Evolutionary conservation across 2,329 filamentous ascomycete species (phyloP).

Genomic region (Blastomyces gilchristii): DNA sequence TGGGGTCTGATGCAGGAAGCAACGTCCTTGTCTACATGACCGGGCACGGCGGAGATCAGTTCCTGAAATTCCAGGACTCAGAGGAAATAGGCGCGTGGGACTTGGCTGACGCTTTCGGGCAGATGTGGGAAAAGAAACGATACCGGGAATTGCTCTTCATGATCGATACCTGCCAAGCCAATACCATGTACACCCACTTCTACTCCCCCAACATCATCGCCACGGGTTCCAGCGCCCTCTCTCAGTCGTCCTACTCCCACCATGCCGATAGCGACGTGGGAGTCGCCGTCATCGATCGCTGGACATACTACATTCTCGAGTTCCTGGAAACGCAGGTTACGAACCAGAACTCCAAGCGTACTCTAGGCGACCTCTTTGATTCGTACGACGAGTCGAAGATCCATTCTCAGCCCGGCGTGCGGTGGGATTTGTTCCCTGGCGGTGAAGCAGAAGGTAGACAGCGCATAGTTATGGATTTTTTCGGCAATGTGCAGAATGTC

Average conservation of each 20-base stretch:
- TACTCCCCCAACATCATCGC: slow-evolving; percentile 98
- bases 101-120: slow-evolving; percentile 90
- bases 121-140: slow-evolving; percentile 99
- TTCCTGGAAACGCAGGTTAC: slow-evolving; percentile 87
- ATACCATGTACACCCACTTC: slow-evolving; percentile 97
- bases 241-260: slow-evolving; percentile 94
- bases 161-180: slow-evolving; percentile 99
- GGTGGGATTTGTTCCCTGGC: slow-evolving; percentile 89
- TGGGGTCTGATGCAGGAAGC: slow-evolving; percentile 88
- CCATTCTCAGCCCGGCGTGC: slow-evolving; percentile 79
- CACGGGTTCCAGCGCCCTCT: slow-evolving; percentile 89
- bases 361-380: slow-evolving; percentile 87
- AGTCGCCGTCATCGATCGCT: slow-evolving; percentile 94
- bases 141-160: slow-evolving; percentile 98
- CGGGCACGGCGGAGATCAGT: slow-evolving; percentile 93
- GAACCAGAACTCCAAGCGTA: slow-evolving; percentile 77
- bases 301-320: slow-evolving; percentile 97
- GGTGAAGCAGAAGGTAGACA: slow-evolving; percentile 67
- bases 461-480: slow-evolving; percentile 88
- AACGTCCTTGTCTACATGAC: slow-evolving; percentile 99
- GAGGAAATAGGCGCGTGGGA: slow-evolving; percentile 97
- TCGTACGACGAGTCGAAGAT: slow-evolving; percentile 93
- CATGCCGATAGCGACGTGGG: slow-evolving; percentile 97
- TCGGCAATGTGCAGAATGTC: slow-evolving; percentile 95
- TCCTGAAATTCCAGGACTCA: slow-evolving; percentile 94